Evolutionary conservation across 2,329 filamentous ascomycete species (phyloP).

Genomic region (Venturia oleaginea): DNA sequence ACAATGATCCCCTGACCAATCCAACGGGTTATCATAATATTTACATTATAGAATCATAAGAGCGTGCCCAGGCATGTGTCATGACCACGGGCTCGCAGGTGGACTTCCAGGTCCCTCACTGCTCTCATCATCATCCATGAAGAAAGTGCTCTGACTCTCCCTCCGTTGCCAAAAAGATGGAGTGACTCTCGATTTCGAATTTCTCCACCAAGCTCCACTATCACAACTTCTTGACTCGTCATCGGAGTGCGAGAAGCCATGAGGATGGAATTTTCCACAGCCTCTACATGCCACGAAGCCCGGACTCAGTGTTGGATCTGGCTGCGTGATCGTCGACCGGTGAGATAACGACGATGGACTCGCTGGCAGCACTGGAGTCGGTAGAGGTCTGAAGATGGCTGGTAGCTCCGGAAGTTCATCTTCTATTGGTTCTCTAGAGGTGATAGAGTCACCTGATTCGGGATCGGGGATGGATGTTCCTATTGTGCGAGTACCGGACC

Average conservation of each 20-base stretch:
- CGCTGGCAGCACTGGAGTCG: background rate
- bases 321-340: background rate
- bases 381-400: background rate
- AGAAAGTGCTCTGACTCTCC: background rate
- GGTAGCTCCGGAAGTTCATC: background rate
- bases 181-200: background rate
- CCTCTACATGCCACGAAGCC: background rate
- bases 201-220: background rate
- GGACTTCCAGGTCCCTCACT: background rate
- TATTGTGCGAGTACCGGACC: background rate
- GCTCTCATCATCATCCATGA: background rate
- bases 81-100: background rate
- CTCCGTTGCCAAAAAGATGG: background rate
- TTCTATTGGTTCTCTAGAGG: background rate
- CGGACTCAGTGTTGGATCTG: background rate
- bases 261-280: background rate
- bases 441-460: background rate
- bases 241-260: background rate
- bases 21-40: background rate
- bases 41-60: background rate
- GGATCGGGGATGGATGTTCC: background rate
- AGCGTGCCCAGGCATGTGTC: background rate
- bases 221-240: background rate
- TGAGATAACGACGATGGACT: background rate
- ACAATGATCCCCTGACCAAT: background rate